Conservation (phyloP, 768 basidiomycete species). For the Pisolithus albus region DNA sequence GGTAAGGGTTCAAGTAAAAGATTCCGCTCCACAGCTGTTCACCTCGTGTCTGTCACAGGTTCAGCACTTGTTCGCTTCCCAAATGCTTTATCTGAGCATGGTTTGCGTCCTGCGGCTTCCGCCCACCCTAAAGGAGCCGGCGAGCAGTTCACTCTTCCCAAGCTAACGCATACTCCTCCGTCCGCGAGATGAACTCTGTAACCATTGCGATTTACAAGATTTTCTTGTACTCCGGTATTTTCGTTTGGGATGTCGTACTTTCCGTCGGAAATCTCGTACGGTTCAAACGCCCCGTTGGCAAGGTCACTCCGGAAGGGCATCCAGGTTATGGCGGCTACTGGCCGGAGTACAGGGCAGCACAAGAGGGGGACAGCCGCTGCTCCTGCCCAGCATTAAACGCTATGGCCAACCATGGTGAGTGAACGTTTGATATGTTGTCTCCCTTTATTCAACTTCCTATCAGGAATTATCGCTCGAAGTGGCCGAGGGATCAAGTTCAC, state of each 20-base stretch:
- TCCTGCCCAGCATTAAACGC: slow-evolving; percentile 75
- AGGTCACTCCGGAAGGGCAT: slow-evolving; percentile 48
- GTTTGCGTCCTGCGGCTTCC: background rate
- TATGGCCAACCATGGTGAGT: slow-evolving; percentile 76
- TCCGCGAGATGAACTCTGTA: background rate
- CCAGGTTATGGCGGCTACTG: slow-evolving; percentile 60
- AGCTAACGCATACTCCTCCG: too few species aligned
- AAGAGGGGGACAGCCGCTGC: slow-evolving; percentile 60
- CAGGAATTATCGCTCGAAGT: slow-evolving; percentile 46
- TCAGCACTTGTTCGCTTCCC: background rate
- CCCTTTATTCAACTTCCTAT: background rate
- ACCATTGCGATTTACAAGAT: background rate
- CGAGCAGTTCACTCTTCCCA: background rate
- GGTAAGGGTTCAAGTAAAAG: too few species aligned
- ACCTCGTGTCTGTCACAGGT: background rate
- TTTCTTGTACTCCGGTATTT: slow-evolving; percentile 20
- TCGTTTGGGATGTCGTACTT: slow-evolving; percentile 47
- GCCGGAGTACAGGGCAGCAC: slow-evolving; percentile 58
- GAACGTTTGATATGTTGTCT: background rate
- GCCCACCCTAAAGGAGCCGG: background rate
- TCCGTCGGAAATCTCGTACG: slow-evolving; percentile 43
- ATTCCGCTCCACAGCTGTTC: too few species aligned
- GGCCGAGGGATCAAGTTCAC: slow-evolving; percentile 66
- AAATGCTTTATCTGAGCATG: background rate
- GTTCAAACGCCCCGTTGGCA: slow-evolving; percentile 32